Evolutionary conservation across 441 rosid species (phyloP).

Genomic region (Erysimum pusillum): DNA sequence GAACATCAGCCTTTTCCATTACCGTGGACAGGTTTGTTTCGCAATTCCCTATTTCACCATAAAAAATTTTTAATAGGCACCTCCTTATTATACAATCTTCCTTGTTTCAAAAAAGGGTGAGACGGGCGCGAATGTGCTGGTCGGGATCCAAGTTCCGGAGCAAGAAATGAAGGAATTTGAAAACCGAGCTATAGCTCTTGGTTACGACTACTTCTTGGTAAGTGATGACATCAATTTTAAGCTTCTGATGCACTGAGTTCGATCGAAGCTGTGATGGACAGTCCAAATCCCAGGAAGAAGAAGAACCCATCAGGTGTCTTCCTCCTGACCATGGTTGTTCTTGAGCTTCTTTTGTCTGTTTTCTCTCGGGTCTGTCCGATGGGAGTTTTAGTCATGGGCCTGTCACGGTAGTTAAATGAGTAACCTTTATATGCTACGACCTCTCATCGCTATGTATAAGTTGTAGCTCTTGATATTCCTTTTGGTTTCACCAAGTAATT

Average conservation of each 20-base stretch:
- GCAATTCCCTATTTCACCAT: not conserved
- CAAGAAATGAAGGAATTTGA: conserved; percentile 72
- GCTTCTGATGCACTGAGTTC: conserved; percentile 74
- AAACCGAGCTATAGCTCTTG: conserved; percentile 63
- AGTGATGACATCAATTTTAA: conserved; percentile 67
- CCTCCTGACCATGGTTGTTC: conserved; percentile 18
- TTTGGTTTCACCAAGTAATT: not conserved
- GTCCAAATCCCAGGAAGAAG: conserved; percentile 20
- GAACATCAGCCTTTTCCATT: conserved; percentile 96
- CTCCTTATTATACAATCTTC: conserved; percentile 32
- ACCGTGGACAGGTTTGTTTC: conserved; percentile 78
- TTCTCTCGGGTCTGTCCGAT: not conserved
- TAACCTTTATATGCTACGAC: conserved; percentile 11
- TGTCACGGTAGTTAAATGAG: not conserved
- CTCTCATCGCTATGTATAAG: not conserved
- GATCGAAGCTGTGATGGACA: conserved; percentile 13
- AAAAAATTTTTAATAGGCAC: conserved; percentile 4
- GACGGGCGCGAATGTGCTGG: conserved; percentile 93
- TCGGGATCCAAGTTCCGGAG: conserved; percentile 75
- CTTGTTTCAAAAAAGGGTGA: conserved; percentile 71
- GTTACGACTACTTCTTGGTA: conserved; percentile 77
- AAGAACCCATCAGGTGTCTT: conserved; percentile 18
- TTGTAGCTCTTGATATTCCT: conserved; percentile 12
- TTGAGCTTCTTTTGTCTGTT: conserved; percentile 13
- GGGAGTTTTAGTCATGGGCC: not conserved